Conservation (phyloP, 108 stramenopile species). For the Skeletonema marinoi region DNA sequence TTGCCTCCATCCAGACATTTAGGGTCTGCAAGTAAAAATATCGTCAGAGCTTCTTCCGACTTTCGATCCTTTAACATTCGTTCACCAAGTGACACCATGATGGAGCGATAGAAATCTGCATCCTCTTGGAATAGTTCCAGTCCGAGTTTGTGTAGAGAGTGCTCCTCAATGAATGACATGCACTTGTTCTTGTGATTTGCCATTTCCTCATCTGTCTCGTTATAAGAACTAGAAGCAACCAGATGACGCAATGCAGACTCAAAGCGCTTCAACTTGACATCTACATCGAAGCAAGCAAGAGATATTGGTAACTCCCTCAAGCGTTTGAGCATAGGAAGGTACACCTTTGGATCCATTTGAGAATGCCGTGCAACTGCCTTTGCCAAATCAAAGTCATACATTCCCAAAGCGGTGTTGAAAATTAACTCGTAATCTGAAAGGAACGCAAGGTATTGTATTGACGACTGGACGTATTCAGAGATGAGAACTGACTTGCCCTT, state of each 20-base stretch:
- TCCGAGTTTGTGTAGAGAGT: constrained; percentile 62
- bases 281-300: constrained; percentile 75
- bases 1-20: constrained; percentile 67
- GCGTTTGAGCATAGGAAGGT: constrained; percentile 84
- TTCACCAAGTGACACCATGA: constrained; percentile 72
- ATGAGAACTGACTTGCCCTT: constrained; percentile 63
- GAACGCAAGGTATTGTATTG: constrained; percentile 91
- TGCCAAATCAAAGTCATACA: constrained; percentile 92
- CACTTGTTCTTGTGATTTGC: constrained; percentile 61
- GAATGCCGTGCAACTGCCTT: constrained; percentile 88
- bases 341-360: constrained; percentile 95
- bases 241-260: constrained; percentile 75
- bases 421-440: constrained; percentile 84
- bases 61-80: constrained; percentile 55
- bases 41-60: constrained; percentile 57
- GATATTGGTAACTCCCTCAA: constrained; percentile 60
- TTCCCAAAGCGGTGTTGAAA: constrained; percentile 89
- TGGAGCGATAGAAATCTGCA: constrained; percentile 24
- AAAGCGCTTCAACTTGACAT: constrained; percentile 80
- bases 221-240: constrained; percentile 28
- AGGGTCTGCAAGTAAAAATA: constrained; percentile 68
- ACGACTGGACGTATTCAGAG: constrained; percentile 71
- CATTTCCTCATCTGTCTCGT: constrained; percentile 23
- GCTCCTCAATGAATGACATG: constrained; percentile 69
- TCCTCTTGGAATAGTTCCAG: constrained; percentile 62